Percentiles rank a stretch among this genome's conserved stretches.
These are phyloP conservation scores for Rubia balearica DNA, from an alignment of 305 asterid genomes.

Conservation along the genomic window DNA sequence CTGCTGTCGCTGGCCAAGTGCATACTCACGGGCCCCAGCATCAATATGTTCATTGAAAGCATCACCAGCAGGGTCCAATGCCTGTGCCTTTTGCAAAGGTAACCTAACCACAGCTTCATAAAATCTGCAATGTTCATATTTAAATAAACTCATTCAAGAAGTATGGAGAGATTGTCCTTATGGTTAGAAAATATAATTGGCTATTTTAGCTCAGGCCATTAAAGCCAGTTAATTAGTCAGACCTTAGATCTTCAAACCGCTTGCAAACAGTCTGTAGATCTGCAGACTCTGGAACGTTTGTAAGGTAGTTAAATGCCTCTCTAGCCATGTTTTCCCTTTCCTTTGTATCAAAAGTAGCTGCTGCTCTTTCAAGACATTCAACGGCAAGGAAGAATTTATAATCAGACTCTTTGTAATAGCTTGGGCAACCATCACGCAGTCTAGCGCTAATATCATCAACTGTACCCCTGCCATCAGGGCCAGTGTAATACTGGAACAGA, in stretches of 20 bases:
- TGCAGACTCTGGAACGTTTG: constrained; percentile 83
- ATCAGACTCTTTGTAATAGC: constrained; percentile 88
- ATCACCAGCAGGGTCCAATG: constrained; percentile 86
- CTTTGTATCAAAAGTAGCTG: constrained; percentile 52
- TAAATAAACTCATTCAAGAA: constrained; percentile 25
- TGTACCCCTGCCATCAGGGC: constrained; percentile 98
- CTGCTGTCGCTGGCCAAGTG: constrained; percentile 80
- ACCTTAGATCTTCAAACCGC: constrained; percentile 96
- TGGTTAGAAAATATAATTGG: background rate
- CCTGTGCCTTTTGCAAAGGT: constrained; percentile 93
- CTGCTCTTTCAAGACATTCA: constrained; percentile 95
- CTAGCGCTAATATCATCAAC: constrained; percentile 88
- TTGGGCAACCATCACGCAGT: constrained; percentile 89
- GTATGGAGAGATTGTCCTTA: background rate
- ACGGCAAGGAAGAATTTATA: constrained; percentile 91
- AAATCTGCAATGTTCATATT: constrained; percentile 51
- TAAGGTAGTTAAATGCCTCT: constrained; percentile 85
- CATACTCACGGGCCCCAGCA: constrained; percentile 61
- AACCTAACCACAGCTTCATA: constrained; percentile 93
- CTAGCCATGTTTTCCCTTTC: constrained; percentile 81
- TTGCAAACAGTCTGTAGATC: constrained; percentile 88
- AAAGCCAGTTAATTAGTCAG: constrained; percentile 13
- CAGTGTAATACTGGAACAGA: constrained; percentile 80
- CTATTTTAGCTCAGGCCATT: background rate
- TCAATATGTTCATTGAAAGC: constrained; percentile 86